A percentile compares a stretch with the other conserved stretches of the same genome.
Conservation (phyloP, 2,329 filamentous ascomycete genomes). For the Periconia macrospinosa region DNA sequence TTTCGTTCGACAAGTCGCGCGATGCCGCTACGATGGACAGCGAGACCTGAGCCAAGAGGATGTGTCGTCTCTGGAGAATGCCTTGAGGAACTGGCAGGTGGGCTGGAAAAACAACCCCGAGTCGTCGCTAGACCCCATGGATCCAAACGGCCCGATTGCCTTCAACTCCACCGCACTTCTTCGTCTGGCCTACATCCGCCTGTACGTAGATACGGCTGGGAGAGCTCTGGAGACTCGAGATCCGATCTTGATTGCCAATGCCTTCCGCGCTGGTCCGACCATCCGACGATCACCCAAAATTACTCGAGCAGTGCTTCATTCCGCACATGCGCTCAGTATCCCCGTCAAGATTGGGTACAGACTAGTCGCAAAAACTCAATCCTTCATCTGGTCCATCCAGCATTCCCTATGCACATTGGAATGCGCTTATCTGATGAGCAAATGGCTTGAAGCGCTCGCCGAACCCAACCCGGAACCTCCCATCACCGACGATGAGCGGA, state of each 20-base stretch:
- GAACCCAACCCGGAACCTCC: constrained; percentile 35
- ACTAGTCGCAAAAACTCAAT: constrained; percentile 44
- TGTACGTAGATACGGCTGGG: constrained; percentile 67
- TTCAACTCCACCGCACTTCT: constrained; percentile 67
- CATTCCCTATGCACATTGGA: constrained; percentile 45
- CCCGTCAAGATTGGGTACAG: constrained; percentile 58
- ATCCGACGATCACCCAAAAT: constrained; percentile 63
- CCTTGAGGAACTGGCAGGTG: constrained; percentile 47
- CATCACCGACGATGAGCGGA: constrained; percentile 42
- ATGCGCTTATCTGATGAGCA: constrained; percentile 45
- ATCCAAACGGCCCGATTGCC: constrained; percentile 62
- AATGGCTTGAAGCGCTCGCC: constrained; percentile 44
- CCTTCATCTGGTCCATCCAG: constrained; percentile 45
- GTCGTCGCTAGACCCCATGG: constrained; percentile 52
- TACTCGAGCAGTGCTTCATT: constrained; percentile 67
- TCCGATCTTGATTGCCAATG: constrained; percentile 61
- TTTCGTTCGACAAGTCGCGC: constrained; percentile 60
- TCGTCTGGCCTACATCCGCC: constrained; percentile 64
- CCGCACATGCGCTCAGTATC: constrained; percentile 69
- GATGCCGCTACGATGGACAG: constrained; percentile 35
- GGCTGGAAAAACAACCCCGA: constrained; percentile 45
- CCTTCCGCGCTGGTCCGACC: constrained; percentile 61
- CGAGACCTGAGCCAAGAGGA: constrained; percentile 43
- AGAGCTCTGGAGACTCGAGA: constrained; percentile 68
- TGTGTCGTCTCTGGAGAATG: constrained; percentile 46